Conservation (phyloP, 495 filamentous ascomycete genomes). For the Penicillium steckii region DNA sequence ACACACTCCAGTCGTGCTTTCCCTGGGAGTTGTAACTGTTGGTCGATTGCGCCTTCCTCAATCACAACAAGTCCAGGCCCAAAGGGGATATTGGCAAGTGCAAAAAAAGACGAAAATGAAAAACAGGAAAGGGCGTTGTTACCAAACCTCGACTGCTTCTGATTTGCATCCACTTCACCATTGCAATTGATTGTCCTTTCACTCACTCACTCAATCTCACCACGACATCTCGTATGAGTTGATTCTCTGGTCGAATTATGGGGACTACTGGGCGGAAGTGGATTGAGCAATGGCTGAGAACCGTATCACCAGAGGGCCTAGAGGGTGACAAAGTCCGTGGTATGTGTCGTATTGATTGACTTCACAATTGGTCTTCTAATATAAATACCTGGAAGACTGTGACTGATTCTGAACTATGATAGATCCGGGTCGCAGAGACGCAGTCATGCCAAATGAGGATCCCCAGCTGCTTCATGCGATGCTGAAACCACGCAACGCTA, state of each 20-base stretch:
- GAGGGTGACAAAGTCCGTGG: neutral
- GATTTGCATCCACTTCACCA: no score
- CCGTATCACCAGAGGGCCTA: neutral
- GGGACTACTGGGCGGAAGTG: neutral
- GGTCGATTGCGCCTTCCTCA: constrained; percentile 1
- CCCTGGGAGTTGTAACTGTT: neutral
- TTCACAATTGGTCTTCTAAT: no score
- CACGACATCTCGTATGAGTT: no score
- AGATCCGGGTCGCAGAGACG: neutral
- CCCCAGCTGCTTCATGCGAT: neutral
- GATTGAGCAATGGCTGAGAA: constrained; percentile 17
- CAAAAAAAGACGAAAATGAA: no score
- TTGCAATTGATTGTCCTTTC: no score
- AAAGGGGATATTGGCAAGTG: no score
- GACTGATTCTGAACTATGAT: neutral
- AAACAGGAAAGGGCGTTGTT: no score
- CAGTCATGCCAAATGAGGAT: neutral
- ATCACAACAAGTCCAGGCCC: no score
- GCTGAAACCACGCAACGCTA: neutral
- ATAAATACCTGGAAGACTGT: neutral
- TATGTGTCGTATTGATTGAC: neutral
- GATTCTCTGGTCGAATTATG: neutral
- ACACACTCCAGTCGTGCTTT: neutral
- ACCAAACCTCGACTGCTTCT: no score
- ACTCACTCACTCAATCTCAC: no score